A percentile compares a stretch with the other conserved stretches of the same genome.
Conservation (phyloP, 2,329 filamentous ascomycete species). For the Cladosporium sp. region DNA sequence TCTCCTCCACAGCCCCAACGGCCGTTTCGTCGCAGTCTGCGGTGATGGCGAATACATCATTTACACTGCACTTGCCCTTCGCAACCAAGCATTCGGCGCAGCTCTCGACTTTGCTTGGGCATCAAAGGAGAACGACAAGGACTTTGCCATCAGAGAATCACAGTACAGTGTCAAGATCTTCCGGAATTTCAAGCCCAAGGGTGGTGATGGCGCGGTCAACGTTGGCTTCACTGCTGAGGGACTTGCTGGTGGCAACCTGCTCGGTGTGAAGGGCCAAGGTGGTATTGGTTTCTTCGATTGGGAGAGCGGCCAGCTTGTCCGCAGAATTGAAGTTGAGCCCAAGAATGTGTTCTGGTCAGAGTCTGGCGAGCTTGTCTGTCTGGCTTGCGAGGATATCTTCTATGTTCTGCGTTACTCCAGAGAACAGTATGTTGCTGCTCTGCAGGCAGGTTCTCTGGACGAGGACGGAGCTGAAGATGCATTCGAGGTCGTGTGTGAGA, state of each 20-base stretch:
- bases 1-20: constrained; percentile 91
- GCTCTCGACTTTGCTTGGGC: constrained; percentile 97
- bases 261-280: constrained; percentile 92
- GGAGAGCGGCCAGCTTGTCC: constrained; percentile 80
- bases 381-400: constrained; percentile 92
- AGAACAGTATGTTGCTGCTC: constrained; percentile 78
- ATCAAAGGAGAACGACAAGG: constrained; percentile 94
- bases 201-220: constrained; percentile 67
- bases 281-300: constrained; percentile 97
- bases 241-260: constrained; percentile 77
- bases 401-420: constrained; percentile 90
- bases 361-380: constrained; percentile 83
- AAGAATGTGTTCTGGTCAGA: constrained; percentile 90
- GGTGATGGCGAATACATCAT: constrained; percentile 99
- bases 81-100: constrained; percentile 95
- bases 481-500: constrained; percentile 93
- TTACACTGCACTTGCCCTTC: constrained; percentile 91
- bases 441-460: constrained; percentile 77
- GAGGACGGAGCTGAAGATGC: constrained; percentile 91
- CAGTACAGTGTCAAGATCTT: constrained; percentile 92
- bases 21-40: constrained; percentile 81
- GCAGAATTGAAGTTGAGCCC: constrained; percentile 79
- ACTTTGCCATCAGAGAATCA: constrained; percentile 95
- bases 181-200: constrained; percentile 94
- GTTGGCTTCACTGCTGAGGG: constrained; percentile 95